Conservation (phyloP, 2,329 filamentous ascomycete genomes). For the Penicillium sp. region DNA sequence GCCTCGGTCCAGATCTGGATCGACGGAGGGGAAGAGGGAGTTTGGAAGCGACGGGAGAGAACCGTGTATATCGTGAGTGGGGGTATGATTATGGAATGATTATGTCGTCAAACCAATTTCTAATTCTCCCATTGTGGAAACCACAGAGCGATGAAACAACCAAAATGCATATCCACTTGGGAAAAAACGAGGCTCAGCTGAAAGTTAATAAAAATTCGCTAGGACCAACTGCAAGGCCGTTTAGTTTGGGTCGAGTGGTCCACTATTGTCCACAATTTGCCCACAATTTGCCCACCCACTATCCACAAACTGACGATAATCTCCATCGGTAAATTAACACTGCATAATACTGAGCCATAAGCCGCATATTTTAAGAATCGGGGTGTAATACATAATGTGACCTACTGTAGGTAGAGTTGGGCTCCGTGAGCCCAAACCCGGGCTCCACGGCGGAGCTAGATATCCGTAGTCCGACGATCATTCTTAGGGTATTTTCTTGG, state of each 20-base stretch:
- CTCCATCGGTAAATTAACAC: background rate
- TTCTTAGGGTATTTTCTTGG: background rate
- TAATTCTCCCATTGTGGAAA: too few species aligned
- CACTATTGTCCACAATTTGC: background rate
- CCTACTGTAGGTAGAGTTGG: background rate
- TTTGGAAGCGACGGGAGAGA: conserved; percentile 20
- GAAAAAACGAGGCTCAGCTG: conserved; percentile 1
- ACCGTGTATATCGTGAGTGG: background rate
- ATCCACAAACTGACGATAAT: background rate
- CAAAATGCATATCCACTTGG: background rate
- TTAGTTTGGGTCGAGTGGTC: background rate
- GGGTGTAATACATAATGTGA: background rate
- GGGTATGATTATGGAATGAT: background rate
- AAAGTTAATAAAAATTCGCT: background rate
- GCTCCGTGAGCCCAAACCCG: background rate
- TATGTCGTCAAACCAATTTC: background rate
- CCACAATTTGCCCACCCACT: background rate
- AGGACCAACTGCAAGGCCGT: background rate
- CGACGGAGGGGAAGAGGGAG: conserved; percentile 10
- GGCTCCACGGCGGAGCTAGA: background rate
- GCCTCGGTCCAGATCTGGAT: conserved; percentile 26
- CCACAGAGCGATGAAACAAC: background rate
- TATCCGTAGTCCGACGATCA: background rate
- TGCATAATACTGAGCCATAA: background rate
- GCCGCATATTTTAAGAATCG: background rate